Percentiles rank a stretch among this genome's conserved stretches.
phyloP scores from a whole-genome alignment of 2,329 filamentous ascomycete genomes.

The Lithohypha guttulata region DNA sequence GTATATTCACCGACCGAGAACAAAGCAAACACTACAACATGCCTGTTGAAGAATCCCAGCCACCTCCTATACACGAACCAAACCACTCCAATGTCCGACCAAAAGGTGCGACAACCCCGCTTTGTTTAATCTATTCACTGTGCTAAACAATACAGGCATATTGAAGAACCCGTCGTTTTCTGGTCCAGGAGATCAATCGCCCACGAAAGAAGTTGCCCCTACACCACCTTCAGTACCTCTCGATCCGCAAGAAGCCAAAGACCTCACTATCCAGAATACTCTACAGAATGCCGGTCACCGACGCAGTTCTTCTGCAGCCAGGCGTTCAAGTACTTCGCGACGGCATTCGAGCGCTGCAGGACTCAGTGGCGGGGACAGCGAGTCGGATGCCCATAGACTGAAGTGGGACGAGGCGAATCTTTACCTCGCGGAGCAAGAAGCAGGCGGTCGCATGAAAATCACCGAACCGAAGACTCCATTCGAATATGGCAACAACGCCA shows the following conservation, averaged over 20 bases:
- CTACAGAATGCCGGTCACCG: slow-evolving; percentile 85
- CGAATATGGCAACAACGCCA: slow-evolving; percentile 79
- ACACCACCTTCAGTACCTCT: slow-evolving; percentile 30
- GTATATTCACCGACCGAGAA: neutral
- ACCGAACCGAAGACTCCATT: slow-evolving; percentile 97
- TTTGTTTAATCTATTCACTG: neutral
- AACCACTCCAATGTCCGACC: slow-evolving; percentile 30
- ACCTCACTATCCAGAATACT: slow-evolving; percentile 88
- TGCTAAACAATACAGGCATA: slow-evolving; percentile 54
- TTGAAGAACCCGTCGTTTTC: slow-evolving; percentile 75
- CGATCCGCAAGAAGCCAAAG: slow-evolving; percentile 56
- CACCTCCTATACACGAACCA: slow-evolving; percentile 22
- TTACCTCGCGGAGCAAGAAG: slow-evolving; percentile 92
- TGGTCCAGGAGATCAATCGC: slow-evolving; percentile 26
- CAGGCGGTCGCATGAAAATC: slow-evolving; percentile 94
- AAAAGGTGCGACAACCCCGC: slow-evolving; percentile 27
- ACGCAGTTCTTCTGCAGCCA: slow-evolving; percentile 65
- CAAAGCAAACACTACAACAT: slow-evolving; percentile 10
- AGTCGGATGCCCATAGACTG: slow-evolving; percentile 59
- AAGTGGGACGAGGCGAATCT: slow-evolving; percentile 99
- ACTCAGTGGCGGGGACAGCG: slow-evolving; percentile 41
- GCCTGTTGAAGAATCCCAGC: slow-evolving; percentile 18
- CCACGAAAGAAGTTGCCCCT: slow-evolving; percentile 24
- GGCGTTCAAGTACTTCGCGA: slow-evolving; percentile 54
- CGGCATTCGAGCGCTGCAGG: slow-evolving; percentile 50